Evolutionary conservation across 2,329 filamentous ascomycete genomes (phyloP).

Genomic region (Amesomyces nigricolor): DNA sequence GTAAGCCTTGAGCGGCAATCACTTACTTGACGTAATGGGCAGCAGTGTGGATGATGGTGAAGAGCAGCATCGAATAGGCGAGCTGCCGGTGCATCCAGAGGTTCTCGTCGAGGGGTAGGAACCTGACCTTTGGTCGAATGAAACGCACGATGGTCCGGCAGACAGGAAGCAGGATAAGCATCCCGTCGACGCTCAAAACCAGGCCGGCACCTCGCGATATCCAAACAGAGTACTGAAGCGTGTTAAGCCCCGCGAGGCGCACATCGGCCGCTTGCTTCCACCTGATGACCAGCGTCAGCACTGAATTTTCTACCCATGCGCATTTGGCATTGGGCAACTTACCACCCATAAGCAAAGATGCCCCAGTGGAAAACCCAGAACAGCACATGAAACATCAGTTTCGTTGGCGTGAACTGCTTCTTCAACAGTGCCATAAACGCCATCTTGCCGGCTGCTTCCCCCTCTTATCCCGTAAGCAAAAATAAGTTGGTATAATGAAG

Average conservation of each 20-base stretch:
- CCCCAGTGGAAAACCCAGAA: conserved; percentile 76
- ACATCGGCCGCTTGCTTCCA: conserved; percentile 66
- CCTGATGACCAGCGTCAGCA: conserved; percentile 46
- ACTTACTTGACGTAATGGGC: conserved; percentile 80
- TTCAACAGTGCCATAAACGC: conserved; percentile 39
- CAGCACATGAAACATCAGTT: conserved; percentile 71
- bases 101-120: conserved; percentile 90
- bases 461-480: conserved; percentile 23
- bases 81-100: conserved; percentile 95
- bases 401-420: conserved; percentile 63
- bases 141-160: conserved; percentile 84
- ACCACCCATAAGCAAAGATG: conserved; percentile 85
- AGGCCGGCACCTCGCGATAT: conserved; percentile 89
- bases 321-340: conserved; percentile 31
- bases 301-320: not conserved
- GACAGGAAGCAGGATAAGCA: conserved; percentile 88
- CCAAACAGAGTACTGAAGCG: conserved; percentile 85
- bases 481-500: conserved; percentile 33
- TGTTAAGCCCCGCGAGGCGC: conserved; percentile 72
- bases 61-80: conserved; percentile 82
- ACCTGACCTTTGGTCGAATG: conserved; percentile 79
- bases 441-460: conserved; percentile 37
- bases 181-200: conserved; percentile 74
- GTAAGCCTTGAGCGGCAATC: not conserved
- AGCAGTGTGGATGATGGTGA: conserved; percentile 68